These are phyloP conservation scores for Lasiosphaeria miniovina DNA, from an alignment of 495 filamentous ascomycete genomes.

Conservation along the genomic window DNA sequence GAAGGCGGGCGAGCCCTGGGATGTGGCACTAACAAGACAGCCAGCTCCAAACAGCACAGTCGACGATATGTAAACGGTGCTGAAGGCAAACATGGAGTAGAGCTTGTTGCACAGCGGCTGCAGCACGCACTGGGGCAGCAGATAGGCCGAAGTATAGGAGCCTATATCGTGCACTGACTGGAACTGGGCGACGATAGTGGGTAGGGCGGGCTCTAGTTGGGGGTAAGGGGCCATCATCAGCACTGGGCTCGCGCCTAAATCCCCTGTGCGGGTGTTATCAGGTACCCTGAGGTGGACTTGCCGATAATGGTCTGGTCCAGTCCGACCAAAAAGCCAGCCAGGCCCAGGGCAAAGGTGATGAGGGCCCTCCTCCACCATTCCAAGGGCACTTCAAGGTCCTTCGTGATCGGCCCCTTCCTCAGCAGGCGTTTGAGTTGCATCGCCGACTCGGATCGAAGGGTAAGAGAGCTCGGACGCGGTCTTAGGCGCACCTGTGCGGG, in stretches of 20 bases:
- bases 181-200: conserved; percentile 5
- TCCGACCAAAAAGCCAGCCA: conserved; percentile 3
- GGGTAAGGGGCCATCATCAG: background rate
- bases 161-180: conserved; percentile 2
- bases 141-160: conserved; percentile 5
- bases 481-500: background rate
- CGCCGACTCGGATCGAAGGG: background rate
- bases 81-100: conserved; percentile 7
- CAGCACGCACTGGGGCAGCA: conserved; percentile 4
- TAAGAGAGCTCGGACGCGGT: background rate
- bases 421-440: background rate
- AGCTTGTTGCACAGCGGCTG: conserved; percentile 6
- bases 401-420: background rate
- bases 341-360: conserved; percentile 3
- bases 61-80: conserved; percentile 1
- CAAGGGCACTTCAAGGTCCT: background rate
- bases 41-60: background rate
- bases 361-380: background rate
- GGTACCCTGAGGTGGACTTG: background rate
- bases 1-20: background rate
- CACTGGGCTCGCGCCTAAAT: background rate
- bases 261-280: background rate
- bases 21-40: conserved; percentile 1
- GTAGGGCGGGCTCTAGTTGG: background rate
- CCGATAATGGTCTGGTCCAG: conserved; percentile 4